Evolutionary conservation across 1,284 basidiomycete species (phyloP), one percentile per base, ranked within the genome.

Genomic region (Apiotrichum sp.): DNA sequence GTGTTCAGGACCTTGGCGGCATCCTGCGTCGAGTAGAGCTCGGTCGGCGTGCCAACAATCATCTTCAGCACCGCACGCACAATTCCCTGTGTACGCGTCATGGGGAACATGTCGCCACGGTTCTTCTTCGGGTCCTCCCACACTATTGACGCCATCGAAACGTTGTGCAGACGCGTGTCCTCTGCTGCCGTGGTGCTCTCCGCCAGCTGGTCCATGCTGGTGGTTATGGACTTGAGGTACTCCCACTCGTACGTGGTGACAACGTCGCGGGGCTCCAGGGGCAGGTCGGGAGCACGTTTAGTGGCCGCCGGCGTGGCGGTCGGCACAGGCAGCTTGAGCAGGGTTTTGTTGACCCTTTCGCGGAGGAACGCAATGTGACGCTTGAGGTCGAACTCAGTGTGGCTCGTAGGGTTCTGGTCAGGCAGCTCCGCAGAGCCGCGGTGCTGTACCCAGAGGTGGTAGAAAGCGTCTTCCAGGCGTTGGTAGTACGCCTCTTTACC

Each of bases 391-490:
- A 96, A 93, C 43, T 89, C 82, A 6, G 80, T 83, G 14, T 84
- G 75, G 68, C 85, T 87, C 29, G 77, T 74, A 5, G 83, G 84
- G 65, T 89, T 80, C 6, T 82, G 80, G 65, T 96, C 93, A 0
- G 83, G 84, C 36, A 96, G 79, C 39, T 79, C 76, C 11, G 79
- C 75, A 0, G 84, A 83, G 2, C 85, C 86, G 56, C 86, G 81
- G 67, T 89, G 80, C 61, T 82, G 80, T 38, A 82, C 58, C 86
- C 89, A 93, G 9, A 93, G 71, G 2, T 84, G 80, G 70, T 85
- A 80, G 88, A 89, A 96, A 47, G 82, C 82, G 45, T 89, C 85
- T 71, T 92, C 88, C 22, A 96, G 78, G 4, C 88, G 83, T 42
- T 83, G 82, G 58, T 88, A 78, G 71, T 93, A 93, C 2, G 84